Conservation (phyloP, 305 asterid species). For the Lippia alba region DNA sequence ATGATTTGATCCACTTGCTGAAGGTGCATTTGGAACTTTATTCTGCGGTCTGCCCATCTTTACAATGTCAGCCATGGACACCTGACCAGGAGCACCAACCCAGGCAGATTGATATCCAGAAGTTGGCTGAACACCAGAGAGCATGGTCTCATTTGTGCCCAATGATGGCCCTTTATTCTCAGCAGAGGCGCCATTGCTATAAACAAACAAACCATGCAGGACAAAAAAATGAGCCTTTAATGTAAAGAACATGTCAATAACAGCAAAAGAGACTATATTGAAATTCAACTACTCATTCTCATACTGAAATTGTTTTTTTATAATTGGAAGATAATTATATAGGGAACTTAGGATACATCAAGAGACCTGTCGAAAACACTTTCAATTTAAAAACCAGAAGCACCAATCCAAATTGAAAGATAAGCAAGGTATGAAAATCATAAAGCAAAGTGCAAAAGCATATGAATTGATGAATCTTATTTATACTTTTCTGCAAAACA, state of each 20-base stretch:
- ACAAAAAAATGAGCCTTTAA: constrained; percentile 3
- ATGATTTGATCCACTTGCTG: constrained; percentile 41
- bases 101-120: constrained; percentile 68
- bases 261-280: constrained; percentile 9
- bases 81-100: constrained; percentile 80
- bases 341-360: not conserved
- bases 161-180: constrained; percentile 56
- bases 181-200: constrained; percentile 59
- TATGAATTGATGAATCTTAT: not conserved
- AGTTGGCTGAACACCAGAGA: constrained; percentile 54
- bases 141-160: constrained; percentile 45
- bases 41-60: constrained; percentile 87
- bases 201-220: constrained; percentile 37
- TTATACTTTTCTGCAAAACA: not conserved
- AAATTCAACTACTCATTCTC: constrained; percentile 10
- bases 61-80: constrained; percentile 97
- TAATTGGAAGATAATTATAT: not conserved
- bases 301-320: constrained; percentile 7
- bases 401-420: not conserved
- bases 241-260: not conserved
- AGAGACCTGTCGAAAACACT: not conserved
- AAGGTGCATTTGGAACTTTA: constrained; percentile 47
- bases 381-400: constrained; percentile 21
- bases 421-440: constrained; percentile 1
- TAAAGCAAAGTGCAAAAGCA: not conserved